Conservation (phyloP, 2,329 filamentous ascomycete species). For the Dothistroma pini region DNA sequence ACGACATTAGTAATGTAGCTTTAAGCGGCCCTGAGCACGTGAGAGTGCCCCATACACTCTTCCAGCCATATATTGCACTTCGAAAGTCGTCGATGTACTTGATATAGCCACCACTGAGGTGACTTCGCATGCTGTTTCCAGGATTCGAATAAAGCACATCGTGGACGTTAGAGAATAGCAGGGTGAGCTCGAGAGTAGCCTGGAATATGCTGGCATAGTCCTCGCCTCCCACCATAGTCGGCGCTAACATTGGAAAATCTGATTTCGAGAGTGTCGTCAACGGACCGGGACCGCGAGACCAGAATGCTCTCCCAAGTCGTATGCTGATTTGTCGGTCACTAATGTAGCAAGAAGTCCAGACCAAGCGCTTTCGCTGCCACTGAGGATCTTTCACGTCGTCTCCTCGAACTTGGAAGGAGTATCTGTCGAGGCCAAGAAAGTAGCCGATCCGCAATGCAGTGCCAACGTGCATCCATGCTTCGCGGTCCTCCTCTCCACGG, state of each 20-base stretch:
- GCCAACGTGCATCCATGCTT: conserved; percentile 74
- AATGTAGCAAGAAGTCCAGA: conserved; percentile 67
- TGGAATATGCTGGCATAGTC: conserved; percentile 67
- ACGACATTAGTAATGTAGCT: conserved; percentile 64
- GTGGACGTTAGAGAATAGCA: conserved; percentile 70
- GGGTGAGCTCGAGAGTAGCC: conserved; percentile 66
- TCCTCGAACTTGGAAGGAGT: conserved; percentile 58
- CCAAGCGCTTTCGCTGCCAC: conserved; percentile 61
- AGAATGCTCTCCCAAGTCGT: conserved; percentile 67
- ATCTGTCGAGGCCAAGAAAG: conserved; percentile 65
- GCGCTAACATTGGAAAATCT: conserved; percentile 65
- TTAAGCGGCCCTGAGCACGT: conserved; percentile 65
- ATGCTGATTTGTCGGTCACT: conserved; percentile 67
- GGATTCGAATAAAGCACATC: conserved; percentile 70
- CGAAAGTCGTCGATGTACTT: conserved; percentile 73
- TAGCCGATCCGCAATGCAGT: conserved; percentile 67
- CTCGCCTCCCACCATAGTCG: conserved; percentile 56
- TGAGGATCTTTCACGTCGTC: conserved; percentile 56
- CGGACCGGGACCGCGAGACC: conserved; percentile 67
- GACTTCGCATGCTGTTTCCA: conserved; percentile 64
- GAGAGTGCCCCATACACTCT: conserved; percentile 64
- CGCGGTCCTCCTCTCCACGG: conserved; percentile 68
- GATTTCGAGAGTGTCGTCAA: conserved; percentile 61
- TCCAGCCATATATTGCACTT: conserved; percentile 65
- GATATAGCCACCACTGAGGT: conserved; percentile 68